Percentiles rank a stretch among this genome's conserved stretches.
phyloP scores from a whole-genome alignment of 345 rosid species.

The Theobroma cacao region DNA sequence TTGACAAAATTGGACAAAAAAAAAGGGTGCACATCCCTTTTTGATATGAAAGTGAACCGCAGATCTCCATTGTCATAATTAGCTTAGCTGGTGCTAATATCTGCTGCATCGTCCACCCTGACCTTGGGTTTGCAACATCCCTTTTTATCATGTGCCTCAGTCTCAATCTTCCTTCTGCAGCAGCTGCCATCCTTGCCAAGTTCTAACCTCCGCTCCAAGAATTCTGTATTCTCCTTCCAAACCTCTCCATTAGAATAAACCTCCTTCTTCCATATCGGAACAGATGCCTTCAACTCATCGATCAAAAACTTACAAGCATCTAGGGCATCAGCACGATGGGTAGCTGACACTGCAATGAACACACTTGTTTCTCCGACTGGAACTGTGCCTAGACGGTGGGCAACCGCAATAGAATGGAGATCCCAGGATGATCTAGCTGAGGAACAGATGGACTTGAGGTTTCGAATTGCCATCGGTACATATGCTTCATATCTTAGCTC shows the following conservation, averaged over 20 bases:
- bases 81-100: not conserved
- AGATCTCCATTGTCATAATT: not conserved
- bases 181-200: slow-evolving; percentile 39
- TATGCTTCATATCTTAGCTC: slow-evolving; percentile 91
- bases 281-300: slow-evolving; percentile 81
- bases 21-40: too few relatives aligned
- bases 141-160: slow-evolving; percentile 25
- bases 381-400: slow-evolving; percentile 78
- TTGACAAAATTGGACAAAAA: not conserved
- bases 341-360: slow-evolving; percentile 76
- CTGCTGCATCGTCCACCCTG: slow-evolving; percentile 34
- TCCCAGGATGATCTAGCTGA: slow-evolving; percentile 74
- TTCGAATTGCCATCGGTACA: slow-evolving; percentile 75
- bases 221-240: slow-evolving; percentile 95
- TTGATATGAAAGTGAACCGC: not conserved
- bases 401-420: slow-evolving; percentile 66
- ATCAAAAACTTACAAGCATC: slow-evolving; percentile 84
- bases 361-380: slow-evolving; percentile 88
- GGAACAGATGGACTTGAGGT: slow-evolving; percentile 53
- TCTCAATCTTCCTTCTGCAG: slow-evolving; percentile 29
- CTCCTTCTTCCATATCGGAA: slow-evolving; percentile 96
- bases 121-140: slow-evolving; percentile 61
- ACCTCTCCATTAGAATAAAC: slow-evolving; percentile 82
- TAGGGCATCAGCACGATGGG: slow-evolving; percentile 78
- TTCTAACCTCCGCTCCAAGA: slow-evolving; percentile 55